phyloP scores from a whole-genome alignment of 352 stramenopile genomes.

The Phytophthora megakarya region DNA sequence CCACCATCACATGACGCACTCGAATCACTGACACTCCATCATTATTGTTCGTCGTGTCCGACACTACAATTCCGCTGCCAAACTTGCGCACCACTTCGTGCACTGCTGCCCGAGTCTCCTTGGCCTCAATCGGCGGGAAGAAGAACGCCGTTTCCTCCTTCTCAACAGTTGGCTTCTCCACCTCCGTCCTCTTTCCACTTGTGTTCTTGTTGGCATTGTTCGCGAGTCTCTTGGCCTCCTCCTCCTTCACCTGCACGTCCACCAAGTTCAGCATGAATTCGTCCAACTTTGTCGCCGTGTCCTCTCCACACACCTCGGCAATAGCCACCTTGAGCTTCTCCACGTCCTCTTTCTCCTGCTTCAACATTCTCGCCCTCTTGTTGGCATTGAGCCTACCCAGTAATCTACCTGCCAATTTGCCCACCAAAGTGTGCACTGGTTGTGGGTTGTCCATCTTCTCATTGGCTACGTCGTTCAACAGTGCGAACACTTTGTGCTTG shows the following conservation, averaged over 20 bases:
- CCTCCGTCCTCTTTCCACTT: conserved; percentile 7
- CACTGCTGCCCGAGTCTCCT: conserved; percentile 83
- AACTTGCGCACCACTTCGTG: conserved; percentile 86
- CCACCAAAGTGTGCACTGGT: conserved; percentile 56
- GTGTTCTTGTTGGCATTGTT: conserved; percentile 29
- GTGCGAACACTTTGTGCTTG: conserved; percentile 71
- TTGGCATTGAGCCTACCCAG: conserved; percentile 71
- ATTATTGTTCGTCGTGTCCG: conserved; percentile 84
- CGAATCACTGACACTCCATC: conserved; percentile 65
- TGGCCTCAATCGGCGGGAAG: conserved; percentile 78
- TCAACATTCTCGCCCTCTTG: conserved; percentile 47
- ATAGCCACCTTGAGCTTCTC: conserved; percentile 50
- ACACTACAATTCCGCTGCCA: conserved; percentile 68
- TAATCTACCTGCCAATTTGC: conserved; percentile 57
- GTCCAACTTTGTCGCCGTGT: conserved; percentile 44
- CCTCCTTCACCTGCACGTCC: conserved; percentile 37
- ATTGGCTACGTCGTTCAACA: conserved; percentile 55
- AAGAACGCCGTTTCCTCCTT: conserved; percentile 52
- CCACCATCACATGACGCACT: conserved; percentile 81
- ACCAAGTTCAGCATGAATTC: conserved; percentile 53
- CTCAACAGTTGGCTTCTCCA: conserved; percentile 1
- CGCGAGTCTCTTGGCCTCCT: conserved; percentile 26
- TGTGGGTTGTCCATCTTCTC: conserved; percentile 40
- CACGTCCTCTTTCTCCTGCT: conserved; percentile 49
- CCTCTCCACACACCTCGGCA: conserved; percentile 46